Percentiles rank a stretch among this genome's conserved stretches.
Conservation (phyloP, 495 filamentous ascomycete species). For the Aspergillus indologenus region DNA sequence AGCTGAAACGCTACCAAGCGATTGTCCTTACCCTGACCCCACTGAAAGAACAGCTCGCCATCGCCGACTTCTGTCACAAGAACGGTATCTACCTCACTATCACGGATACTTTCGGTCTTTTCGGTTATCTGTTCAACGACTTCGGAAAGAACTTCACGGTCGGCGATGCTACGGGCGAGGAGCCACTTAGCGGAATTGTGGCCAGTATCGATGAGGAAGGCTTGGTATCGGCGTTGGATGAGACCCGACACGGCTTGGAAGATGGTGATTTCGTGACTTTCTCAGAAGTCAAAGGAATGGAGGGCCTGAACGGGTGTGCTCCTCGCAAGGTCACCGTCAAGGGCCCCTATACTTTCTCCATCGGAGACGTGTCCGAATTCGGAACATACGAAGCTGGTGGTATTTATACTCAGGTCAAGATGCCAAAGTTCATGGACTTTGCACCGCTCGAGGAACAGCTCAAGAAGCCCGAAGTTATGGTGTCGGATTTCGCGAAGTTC, state of each 20-base stretch:
- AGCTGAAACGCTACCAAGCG: conserved; percentile 84
- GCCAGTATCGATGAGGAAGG: conserved; percentile 85
- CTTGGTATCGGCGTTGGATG: conserved; percentile 89
- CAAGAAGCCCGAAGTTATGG: conserved; percentile 80
- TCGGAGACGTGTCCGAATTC: conserved; percentile 85
- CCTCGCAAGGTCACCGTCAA: conserved; percentile 91
- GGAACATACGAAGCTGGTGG: conserved; percentile 85
- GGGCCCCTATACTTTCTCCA: conserved; percentile 94
- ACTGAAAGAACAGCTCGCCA: conserved; percentile 70
- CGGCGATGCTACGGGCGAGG: conserved; percentile 88
- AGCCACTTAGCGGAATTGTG: conserved; percentile 81
- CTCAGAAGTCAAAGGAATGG: conserved; percentile 90
- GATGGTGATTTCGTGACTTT: conserved; percentile 98
- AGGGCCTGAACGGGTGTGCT: conserved; percentile 73
- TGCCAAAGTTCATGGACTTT: conserved; percentile 93
- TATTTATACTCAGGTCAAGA: conserved; percentile 92
- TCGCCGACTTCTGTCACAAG: conserved; percentile 89
- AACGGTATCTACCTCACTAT: conserved; percentile 88
- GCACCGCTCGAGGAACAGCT: conserved; percentile 71
- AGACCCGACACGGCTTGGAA: conserved; percentile 91
- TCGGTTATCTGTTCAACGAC: conserved; percentile 95
- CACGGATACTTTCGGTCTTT: conserved; percentile 86
- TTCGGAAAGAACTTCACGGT: conserved; percentile 91
- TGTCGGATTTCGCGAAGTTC: conserved; percentile 97
- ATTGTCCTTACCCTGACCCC: conserved; percentile 86